These are phyloP conservation scores for Phaeolepiota aurea DNA, from an alignment of 768 basidiomycete species.

Conservation along the genomic window DNA sequence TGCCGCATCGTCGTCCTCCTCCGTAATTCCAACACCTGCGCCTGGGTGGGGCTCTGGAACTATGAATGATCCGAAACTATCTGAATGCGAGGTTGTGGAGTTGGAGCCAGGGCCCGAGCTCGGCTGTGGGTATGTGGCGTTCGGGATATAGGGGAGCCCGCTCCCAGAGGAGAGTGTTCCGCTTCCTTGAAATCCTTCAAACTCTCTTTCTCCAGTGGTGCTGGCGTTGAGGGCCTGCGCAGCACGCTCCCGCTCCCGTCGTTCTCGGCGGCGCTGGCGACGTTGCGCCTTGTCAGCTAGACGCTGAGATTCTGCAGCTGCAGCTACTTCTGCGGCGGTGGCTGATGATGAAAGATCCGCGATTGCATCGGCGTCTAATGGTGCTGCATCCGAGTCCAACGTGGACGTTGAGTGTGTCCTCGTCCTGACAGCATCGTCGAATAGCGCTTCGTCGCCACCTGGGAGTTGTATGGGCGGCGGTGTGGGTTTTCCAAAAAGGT, in stretches of 20 bases:
- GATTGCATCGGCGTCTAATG: constrained; percentile 51
- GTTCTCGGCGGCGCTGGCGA: constrained; percentile 33
- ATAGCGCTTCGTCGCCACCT: constrained; percentile 35
- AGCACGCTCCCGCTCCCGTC: constrained; percentile 32
- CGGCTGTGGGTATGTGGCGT: neutral
- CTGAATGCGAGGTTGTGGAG: neutral
- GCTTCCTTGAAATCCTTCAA: constrained; percentile 60
- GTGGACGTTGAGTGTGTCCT: constrained; percentile 24
- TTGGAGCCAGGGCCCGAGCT: neutral
- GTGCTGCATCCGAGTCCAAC: constrained; percentile 66
- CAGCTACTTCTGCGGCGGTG: constrained; percentile 20
- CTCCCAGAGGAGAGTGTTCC: neutral
- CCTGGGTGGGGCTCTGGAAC: neutral
- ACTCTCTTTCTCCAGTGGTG: constrained; percentile 29
- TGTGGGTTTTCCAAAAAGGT: constrained; percentile 49
- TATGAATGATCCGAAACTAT: neutral
- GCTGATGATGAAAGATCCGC: constrained; percentile 38
- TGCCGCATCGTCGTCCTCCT: constrained; percentile 38
- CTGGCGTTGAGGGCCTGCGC: constrained; percentile 29
- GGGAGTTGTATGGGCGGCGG: constrained; percentile 48
- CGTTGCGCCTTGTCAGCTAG: constrained; percentile 43
- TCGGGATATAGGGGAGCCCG: neutral
- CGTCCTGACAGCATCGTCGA: constrained; percentile 1
- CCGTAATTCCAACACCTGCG: constrained; percentile 13
- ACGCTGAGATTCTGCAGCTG: constrained; percentile 29